phyloP scores from a whole-genome alignment of 2,329 filamentous ascomycete genomes.

The Xylaria digitata region DNA sequence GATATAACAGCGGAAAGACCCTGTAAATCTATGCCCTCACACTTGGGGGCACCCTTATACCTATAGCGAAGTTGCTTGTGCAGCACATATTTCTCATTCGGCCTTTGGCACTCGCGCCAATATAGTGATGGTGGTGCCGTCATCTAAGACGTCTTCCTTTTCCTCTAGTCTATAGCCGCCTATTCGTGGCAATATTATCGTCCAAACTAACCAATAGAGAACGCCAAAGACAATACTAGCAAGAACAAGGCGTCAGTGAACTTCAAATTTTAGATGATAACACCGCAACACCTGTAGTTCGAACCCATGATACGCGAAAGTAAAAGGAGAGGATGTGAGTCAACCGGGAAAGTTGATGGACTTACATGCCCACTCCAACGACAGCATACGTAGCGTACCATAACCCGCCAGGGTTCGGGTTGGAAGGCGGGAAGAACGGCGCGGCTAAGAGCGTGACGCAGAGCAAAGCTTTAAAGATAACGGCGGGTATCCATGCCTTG shows the following conservation, averaged over 20 bases:
- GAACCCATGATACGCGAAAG: no score
- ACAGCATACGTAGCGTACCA: conserved; percentile 67
- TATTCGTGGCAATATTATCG: conserved; percentile 68
- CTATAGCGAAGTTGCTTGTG: not conserved
- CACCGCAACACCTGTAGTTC: no score
- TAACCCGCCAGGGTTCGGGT: conserved; percentile 58
- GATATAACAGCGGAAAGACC: not conserved
- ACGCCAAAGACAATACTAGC: conserved; percentile 68
- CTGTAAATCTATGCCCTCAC: not conserved
- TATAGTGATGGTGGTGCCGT: conserved; percentile 75
- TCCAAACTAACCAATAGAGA: conserved; percentile 77
- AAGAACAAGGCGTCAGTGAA: conserved; percentile 7
- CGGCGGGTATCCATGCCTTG: conserved; percentile 71
- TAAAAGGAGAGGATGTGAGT: not conserved
- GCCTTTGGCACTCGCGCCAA: conserved; percentile 55
- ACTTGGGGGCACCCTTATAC: not conserved
- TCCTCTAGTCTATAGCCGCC: conserved; percentile 73
- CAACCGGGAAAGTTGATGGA: conserved; percentile 29
- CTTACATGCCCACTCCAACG: conserved; percentile 65
- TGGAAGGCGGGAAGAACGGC: conserved; percentile 69
- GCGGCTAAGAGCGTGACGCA: conserved; percentile 67
- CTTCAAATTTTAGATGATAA: not conserved
- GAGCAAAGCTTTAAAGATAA: conserved; percentile 65
- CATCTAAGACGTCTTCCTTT: conserved; percentile 66
- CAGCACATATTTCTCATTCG: conserved; percentile 24